phyloP scores from a whole-genome alignment of 345 rosid species.

The Theobroma cacao region DNA sequence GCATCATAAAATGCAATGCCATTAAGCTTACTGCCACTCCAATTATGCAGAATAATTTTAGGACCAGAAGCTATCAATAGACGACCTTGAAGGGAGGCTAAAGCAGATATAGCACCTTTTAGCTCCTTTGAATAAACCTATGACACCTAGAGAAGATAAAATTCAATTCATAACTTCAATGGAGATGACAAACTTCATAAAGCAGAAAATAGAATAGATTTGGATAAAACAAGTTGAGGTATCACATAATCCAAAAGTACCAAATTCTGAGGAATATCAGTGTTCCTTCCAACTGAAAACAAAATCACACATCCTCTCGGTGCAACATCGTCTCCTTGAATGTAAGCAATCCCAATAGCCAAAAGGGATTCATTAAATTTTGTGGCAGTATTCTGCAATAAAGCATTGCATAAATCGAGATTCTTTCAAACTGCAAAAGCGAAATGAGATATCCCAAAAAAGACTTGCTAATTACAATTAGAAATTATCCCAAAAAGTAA shows the following conservation, averaged over 20 bases:
- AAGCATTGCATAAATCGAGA: neutral
- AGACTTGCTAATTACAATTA: neutral
- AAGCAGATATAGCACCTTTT: conserved; percentile 97
- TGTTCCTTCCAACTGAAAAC: conserved; percentile 64
- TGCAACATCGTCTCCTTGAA: conserved; percentile 99
- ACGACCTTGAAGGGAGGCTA: conserved; percentile 97
- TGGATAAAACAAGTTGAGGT: neutral
- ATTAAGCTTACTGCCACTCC: conserved; percentile 87
- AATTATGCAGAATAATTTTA: conserved; percentile 83
- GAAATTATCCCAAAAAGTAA: neutral
- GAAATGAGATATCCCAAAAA: neutral
- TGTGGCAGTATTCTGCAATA: conserved; percentile 72
- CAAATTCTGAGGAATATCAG: conserved; percentile 62
- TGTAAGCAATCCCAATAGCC: conserved; percentile 95
- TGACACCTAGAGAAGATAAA: conserved; percentile 52
- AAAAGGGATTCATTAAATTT: conserved; percentile 83
- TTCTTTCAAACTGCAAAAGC: neutral
- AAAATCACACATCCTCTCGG: conserved; percentile 94
- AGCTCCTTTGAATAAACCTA: conserved; percentile 94
- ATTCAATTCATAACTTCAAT: neutral
- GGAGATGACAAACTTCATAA: neutral
- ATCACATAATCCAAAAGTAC: conserved; percentile 32
- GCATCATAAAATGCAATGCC: conserved; percentile 94
- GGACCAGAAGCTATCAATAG: conserved; percentile 96
- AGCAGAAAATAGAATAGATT: neutral